These are phyloP conservation scores for Talaromyces pinophilus DNA, from an alignment of 2,329 filamentous ascomycete genomes.

Conservation along the genomic window DNA sequence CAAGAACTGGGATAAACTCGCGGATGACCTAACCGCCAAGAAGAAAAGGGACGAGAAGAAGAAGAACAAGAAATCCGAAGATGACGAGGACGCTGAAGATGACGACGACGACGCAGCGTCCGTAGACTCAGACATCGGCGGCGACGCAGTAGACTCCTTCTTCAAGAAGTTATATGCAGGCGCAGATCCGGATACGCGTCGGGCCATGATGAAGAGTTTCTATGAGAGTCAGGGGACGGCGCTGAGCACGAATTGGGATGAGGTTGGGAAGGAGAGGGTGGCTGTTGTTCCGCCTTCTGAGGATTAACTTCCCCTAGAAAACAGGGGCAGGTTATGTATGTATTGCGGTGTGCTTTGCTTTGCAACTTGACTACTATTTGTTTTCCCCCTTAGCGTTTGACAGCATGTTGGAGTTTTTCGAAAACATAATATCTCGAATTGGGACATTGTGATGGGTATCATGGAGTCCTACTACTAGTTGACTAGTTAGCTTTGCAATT, in stretches of 20 bases:
- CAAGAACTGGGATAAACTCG: constrained; percentile 90
- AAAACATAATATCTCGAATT: background rate
- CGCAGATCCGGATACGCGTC: constrained; percentile 74
- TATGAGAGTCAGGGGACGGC: constrained; percentile 90
- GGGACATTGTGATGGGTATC: background rate
- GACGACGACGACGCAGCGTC: constrained; percentile 57
- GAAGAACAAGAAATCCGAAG: constrained; percentile 30
- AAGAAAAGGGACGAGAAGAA: constrained; percentile 35
- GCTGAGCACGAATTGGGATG: constrained; percentile 86
- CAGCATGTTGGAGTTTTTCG: constrained; percentile 10
- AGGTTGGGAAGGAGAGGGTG: constrained; percentile 72
- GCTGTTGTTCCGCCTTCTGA: constrained; percentile 46
- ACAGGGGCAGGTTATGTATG: background rate
- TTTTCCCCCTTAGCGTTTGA: background rate
- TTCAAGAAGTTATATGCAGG: constrained; percentile 86
- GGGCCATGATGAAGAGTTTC: constrained; percentile 98
- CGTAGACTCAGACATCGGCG: constrained; percentile 48
- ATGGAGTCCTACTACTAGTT: background rate
- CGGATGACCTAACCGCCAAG: constrained; percentile 51
- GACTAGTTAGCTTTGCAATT: background rate
- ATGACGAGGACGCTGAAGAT: constrained; percentile 34
- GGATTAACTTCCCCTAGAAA: constrained; percentile 20
- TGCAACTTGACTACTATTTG: background rate
- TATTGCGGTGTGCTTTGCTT: background rate
- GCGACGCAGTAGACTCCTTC: constrained; percentile 72